phyloP scores from a whole-genome alignment of 495 filamentous ascomycete species.

The Sabuloglossum arenarium region DNA sequence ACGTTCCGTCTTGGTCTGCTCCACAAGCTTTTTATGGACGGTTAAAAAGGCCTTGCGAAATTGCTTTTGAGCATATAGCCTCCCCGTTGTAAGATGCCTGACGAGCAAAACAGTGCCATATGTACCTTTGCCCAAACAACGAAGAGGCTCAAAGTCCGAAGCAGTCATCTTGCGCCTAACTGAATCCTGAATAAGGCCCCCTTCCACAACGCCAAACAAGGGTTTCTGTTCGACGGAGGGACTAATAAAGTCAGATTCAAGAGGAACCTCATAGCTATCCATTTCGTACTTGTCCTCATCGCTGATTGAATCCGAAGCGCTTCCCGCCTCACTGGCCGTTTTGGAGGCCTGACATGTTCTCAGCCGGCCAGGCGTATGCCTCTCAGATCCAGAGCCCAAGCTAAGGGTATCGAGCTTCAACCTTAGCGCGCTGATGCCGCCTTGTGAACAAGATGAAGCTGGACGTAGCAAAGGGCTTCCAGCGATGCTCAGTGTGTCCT shows the following conservation, averaged over 20 bases:
- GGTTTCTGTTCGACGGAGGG: slow-evolving; percentile 32
- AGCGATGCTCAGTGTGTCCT: slow-evolving; percentile 16
- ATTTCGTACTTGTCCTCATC: slow-evolving; percentile 28
- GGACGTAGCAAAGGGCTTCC: slow-evolving; percentile 38
- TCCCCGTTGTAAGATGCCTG: slow-evolving; percentile 66
- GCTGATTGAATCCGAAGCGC: slow-evolving; percentile 32
- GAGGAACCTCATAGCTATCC: slow-evolving; percentile 71
- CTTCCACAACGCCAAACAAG: slow-evolving; percentile 20
- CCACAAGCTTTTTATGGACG: slow-evolving; percentile 79
- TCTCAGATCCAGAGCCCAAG: slow-evolving; percentile 10
- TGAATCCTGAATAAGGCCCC: slow-evolving; percentile 18
- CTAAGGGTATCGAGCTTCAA: slow-evolving; percentile 51
- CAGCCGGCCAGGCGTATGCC: slow-evolving; percentile 2
- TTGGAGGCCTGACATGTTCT: slow-evolving; percentile 6
- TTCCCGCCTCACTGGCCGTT: slow-evolving; percentile 26
- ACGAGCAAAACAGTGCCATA: slow-evolving; percentile 89
- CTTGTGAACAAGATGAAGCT: slow-evolving; percentile 27
- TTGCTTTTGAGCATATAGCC: slow-evolving; percentile 93
- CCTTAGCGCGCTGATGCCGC: slow-evolving; percentile 60
- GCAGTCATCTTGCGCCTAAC: slow-evolving; percentile 64
- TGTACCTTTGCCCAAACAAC: slow-evolving; percentile 90
- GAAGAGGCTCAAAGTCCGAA: slow-evolving; percentile 74
- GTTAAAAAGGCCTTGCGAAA: slow-evolving; percentile 87
- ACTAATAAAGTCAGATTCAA: slow-evolving; percentile 77
- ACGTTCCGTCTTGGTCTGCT: slow-evolving; percentile 94